Evolutionary conservation across 352 stramenopile genomes (phyloP), one percentile per base, ranked within the genome.

Genomic region (Globisporangium parvum): DNA sequence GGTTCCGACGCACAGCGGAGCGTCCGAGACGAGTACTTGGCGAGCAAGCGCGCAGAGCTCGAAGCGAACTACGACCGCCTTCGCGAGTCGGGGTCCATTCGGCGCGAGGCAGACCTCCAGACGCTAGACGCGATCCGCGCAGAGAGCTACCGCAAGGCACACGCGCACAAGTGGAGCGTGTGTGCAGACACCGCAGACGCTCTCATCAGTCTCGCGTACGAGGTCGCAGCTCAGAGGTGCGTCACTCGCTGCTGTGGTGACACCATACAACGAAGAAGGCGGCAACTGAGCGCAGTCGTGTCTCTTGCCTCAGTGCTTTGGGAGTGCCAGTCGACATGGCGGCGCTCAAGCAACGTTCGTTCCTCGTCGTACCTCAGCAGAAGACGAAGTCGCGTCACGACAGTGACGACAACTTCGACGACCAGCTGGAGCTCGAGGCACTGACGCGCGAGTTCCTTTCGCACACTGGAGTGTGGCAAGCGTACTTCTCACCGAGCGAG

Each of bases 51-150:
- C 53, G 64, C 55, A 18, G 62, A 74, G 14, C 51, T 88, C 14
- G 73, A 86, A 42, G 66, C 65, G 14, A 74, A 88, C 49, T 86
- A 86, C 41, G 42, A 63, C 24, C 67, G 48, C 1, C 62, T 86
- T 17, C 66, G 65, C 14, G 69, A 75, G 39, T 47, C 58, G 56
- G 75, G 75, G 17, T 59, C 44, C 37, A 20, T 28, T 2, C 75
- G 60, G n/a, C 67, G 75, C 54, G 67, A 84, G 47, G 39, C 57
- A 50, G 70, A 78, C 26, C 59, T 56, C 50, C 57, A 69, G 21
- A 58, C 65, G 18, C 45, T 86, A 6, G 40, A 66, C 24, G 62
- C 63, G 3, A 55, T 85, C 55, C 75, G 71, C 14, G 39, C 24
- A 23, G 47, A 65, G 31, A 63, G 53, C 31, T 42, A 57, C 20